Conservation (phyloP, 148 eudicot species). For the Talinum fruticosum region DNA sequence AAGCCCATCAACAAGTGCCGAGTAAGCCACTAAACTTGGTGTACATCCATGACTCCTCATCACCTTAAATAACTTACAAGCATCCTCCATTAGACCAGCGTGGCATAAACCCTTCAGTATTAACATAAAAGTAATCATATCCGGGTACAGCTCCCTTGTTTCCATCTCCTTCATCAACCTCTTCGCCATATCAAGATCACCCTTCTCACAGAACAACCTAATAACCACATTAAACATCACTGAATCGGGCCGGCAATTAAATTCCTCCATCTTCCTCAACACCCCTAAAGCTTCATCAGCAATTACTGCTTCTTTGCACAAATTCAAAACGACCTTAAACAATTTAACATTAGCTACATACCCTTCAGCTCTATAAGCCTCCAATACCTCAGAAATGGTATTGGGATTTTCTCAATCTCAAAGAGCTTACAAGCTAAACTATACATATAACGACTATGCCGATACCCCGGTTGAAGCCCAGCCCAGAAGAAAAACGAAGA, state of each 20-base stretch:
- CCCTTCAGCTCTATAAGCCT: constrained; percentile 49
- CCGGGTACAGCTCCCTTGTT: constrained; percentile 44
- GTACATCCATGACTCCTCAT: constrained; percentile 58
- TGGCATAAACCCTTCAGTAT: constrained; percentile 66
- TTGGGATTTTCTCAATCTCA: constrained; percentile 36
- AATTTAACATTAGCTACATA: constrained; percentile 45
- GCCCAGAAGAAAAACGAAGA: constrained; percentile 88
- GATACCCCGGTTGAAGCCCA: constrained; percentile 51
- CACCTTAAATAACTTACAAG: constrained; percentile 54
- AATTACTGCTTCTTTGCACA: constrained; percentile 63
- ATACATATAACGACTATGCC: constrained; percentile 58
- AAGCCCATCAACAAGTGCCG: constrained; percentile 68
- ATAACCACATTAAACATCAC: constrained; percentile 65
- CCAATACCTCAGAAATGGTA: constrained; percentile 44
- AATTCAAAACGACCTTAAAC: constrained; percentile 61
- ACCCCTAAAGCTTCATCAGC: constrained; percentile 69
- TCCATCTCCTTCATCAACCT: constrained; percentile 63
- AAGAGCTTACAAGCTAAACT: constrained; percentile 54
- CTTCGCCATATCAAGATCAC: constrained; percentile 38
- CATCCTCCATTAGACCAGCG: constrained; percentile 62
- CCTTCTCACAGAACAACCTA: constrained; percentile 55
- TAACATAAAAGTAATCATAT: constrained; percentile 58
- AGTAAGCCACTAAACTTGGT: constrained; percentile 58
- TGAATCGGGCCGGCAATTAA: constrained; percentile 61
- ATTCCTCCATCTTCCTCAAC: constrained; percentile 68